Evolutionary conservation across 257 asterid genomes (phyloP).

Genomic region (Verbascum thapsus): DNA sequence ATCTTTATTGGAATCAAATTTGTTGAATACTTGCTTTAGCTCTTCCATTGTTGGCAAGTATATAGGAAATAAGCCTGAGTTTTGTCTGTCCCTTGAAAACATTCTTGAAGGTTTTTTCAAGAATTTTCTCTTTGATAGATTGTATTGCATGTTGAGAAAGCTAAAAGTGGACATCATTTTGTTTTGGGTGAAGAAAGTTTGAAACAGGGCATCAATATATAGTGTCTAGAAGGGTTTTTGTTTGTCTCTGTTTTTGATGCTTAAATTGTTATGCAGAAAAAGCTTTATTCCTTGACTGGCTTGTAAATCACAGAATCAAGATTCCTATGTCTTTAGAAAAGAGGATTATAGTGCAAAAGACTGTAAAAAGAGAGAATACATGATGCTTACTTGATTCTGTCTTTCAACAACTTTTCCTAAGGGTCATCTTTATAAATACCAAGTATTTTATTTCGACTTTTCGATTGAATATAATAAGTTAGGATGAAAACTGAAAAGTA

Average conservation of each 20-base stretch:
- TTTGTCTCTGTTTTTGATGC: constrained; percentile 44
- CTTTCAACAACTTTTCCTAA: constrained; percentile 8
- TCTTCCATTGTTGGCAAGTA: constrained; percentile 59
- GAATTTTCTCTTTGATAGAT: constrained; percentile 59
- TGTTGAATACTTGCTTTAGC: constrained; percentile 66
- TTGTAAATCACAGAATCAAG: constrained; percentile 31
- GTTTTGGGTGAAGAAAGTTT: constrained; percentile 11
- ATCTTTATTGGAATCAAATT: constrained; percentile 69
- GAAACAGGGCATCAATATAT: constrained; percentile 22
- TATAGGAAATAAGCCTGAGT: constrained; percentile 42
- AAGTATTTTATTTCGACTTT: constrained; percentile 3
- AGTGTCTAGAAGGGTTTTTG: constrained; percentile 19
- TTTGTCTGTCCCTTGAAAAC: constrained; percentile 55
- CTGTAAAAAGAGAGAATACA: constrained; percentile 16
- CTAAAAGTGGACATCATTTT: constrained; percentile 54
- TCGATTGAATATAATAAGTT: constrained; percentile 29
- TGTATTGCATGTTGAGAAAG: constrained; percentile 72
- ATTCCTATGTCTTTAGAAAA: constrained; percentile 34
- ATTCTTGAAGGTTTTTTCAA: constrained; percentile 64
- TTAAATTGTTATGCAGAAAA: constrained; percentile 44
- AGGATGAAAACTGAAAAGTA: constrained; percentile 21
- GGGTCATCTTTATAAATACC: constrained; percentile 17
- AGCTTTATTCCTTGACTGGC: constrained; percentile 37
- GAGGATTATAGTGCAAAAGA: constrained; percentile 31
- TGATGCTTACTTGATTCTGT: constrained; percentile 33